phyloP scores from a whole-genome alignment of 2,329 filamentous ascomycete species.

The Xylaria sp. region DNA sequence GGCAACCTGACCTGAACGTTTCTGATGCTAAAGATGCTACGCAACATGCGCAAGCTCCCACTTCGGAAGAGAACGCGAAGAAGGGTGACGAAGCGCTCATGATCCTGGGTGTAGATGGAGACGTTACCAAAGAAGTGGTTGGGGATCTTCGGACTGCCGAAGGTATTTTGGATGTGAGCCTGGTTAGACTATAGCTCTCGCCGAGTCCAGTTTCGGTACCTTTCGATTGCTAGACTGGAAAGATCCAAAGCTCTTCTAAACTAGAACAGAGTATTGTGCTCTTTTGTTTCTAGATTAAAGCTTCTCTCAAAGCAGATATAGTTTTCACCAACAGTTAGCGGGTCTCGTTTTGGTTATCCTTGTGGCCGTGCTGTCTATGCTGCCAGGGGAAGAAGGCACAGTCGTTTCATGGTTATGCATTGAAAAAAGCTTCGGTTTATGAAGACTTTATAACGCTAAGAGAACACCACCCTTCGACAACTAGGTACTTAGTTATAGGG shows the following conservation, averaged over 20 bases:
- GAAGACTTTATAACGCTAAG: too few species aligned
- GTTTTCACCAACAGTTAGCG: too few species aligned
- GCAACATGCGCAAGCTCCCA: background rate
- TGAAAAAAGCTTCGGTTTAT: too few species aligned
- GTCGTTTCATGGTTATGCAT: too few species aligned
- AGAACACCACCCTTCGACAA: too few species aligned
- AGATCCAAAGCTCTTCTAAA: background rate
- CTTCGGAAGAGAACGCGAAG: constrained; percentile 41
- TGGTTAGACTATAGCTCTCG: constrained; percentile 56
- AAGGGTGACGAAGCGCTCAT: constrained; percentile 76
- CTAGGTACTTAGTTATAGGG: too few species aligned
- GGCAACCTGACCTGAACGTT: background rate
- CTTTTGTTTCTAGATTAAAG: too few species aligned
- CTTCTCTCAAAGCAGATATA: too few species aligned
- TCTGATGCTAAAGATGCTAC: background rate
- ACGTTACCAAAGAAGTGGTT: constrained; percentile 68
- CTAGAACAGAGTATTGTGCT: too few species aligned
- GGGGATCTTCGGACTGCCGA: constrained; percentile 61
- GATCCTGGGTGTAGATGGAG: constrained; percentile 79
- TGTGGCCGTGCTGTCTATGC: too few species aligned
- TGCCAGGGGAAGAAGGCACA: too few species aligned
- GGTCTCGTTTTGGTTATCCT: too few species aligned
- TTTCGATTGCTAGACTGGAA: background rate
- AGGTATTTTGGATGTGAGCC: constrained; percentile 66
- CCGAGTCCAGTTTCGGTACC: background rate